Base-by-base conservation (phyloP, 495 filamentous ascomycete species). In the Penicillium riverlandense region DNA sequence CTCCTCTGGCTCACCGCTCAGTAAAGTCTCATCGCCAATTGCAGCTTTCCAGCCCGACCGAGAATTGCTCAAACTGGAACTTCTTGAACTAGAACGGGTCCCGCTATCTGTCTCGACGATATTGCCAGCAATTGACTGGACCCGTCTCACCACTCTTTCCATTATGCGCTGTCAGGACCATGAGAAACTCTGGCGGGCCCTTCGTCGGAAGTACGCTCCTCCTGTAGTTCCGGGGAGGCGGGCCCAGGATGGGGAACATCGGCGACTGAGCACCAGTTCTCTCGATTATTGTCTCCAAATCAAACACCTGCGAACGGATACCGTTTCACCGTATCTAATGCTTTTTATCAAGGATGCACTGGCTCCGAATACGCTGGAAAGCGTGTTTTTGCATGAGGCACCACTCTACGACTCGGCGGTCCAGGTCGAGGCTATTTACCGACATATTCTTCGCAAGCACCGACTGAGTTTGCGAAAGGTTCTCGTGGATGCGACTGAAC, bases 261-360 rank as follows among this genome's bases (percentile, higher is more conserved):
- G 38, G 39, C 53, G 37, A 36, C 49, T 38, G 29, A 55, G 14
- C 41, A 45, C 33, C 7, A 45, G 29, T 41, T 48, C 35, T 29
- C 46, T 37, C 30, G 80, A 88, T 29, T 95, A 88, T 54, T 71
- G 74, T 29, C 65, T 97, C 6, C 80, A 78, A 0, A 66, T 97
- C 37, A 91, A 85, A 59, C 77, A 84, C 48, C 74, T 97, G 10
- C 87, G 94, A 48, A 94, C 86, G 0, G 87, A 96, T 57, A 70
- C 70, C 9, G 85, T 90, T n/a, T 89, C 88, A 0, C 65, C 78
- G 13, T 75, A 82, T 15, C 64, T 97, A n/a, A 79, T 96, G 34
- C 70, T 75, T 7, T 95, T 96, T 54, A 75, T 96, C 40, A 88
- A 84, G 45, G 87, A 95, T 48, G 83, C 88, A 0, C 75, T 96